phyloP scores from a whole-genome alignment of 192 early-diverging fungal species.

The Entomortierella chlamydospora region DNA sequence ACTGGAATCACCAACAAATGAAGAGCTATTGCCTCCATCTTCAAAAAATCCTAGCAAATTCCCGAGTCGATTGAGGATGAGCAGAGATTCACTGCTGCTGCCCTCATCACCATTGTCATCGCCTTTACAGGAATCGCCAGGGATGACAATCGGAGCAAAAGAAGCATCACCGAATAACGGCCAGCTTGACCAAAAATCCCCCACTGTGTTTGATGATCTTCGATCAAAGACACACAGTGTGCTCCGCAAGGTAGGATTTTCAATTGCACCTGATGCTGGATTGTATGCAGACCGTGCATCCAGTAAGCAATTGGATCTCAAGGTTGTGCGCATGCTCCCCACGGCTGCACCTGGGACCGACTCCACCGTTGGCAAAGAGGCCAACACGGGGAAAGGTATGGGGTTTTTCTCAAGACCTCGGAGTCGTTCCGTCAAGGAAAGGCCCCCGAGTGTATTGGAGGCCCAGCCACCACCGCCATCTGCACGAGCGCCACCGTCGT shows the following conservation, averaged over 20 bases:
- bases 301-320: constrained; percentile 23
- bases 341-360: not conserved
- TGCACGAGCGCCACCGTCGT: not conserved
- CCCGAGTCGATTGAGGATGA: not conserved
- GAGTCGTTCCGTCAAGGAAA: constrained; percentile 36
- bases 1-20: not conserved
- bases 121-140: constrained; percentile 5
- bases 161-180: not conserved
- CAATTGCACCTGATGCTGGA: constrained; percentile 43
- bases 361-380: not conserved
- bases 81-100: not conserved
- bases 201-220: constrained; percentile 32
- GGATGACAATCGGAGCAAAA: not conserved
- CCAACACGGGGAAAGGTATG: not conserved
- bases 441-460: not conserved
- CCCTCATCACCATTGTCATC: constrained; percentile 24
- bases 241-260: constrained; percentile 36
- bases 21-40: not conserved
- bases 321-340: constrained; percentile 29
- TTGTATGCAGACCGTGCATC: constrained; percentile 37
- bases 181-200: constrained; percentile 4
- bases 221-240: constrained; percentile 38
- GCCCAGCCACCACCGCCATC: not conserved
- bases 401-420: constrained; percentile 30
- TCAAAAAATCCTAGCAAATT: not conserved